Evolutionary conservation across 441 rosid species (phyloP), one percentile per base, ranked within the genome.

Genomic region (Croton setiger): DNA sequence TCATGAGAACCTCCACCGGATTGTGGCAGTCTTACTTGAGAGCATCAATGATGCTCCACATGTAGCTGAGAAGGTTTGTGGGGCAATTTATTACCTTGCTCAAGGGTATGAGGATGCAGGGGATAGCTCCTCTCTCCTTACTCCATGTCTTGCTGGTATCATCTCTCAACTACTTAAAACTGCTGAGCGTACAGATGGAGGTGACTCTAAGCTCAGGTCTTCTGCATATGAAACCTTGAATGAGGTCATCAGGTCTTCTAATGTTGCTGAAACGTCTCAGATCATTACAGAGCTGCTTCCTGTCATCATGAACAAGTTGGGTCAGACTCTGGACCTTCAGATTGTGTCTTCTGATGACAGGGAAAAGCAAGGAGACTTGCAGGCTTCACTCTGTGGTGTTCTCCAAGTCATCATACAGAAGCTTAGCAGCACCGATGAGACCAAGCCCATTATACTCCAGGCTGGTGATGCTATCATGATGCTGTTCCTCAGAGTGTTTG

Each of bases 331-430:
- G 66, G 92, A 88, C 67, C 83, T 87, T 67, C 90, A 85, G 76
- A 85, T 91, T 63, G 71, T 88, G 39, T 86, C 97, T 39, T 78
- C 89, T 14, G 96, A 91, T 62, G 97, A 90, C 75, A 84, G 98
- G 79, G 98, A 94, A 77, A 94, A 87, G 79, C 93, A 90, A 79
- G 97, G 87, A 8, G 95, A 91, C 70, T 71, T 88, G 73, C 98
- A 94, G 76, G 97, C 97, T 62, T 89, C 93, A 51, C 85, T 93
- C 11, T 93, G 98, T 70, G 98, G 97, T 76, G 96, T 90, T 82
- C 85, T 94, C 36, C 98, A 94, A 77, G 99, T 94, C 71, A 88
- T 94, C 44, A 85, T 94, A 72, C 98, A 94, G 84, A 94, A 92
- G 76, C 81, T 94, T 75, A 84, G 91, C 74, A 74, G 83, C 70